Base-by-base conservation (phyloP, 2,329 filamentous ascomycete species). In the Ophiostoma triangulosporum region DNA sequence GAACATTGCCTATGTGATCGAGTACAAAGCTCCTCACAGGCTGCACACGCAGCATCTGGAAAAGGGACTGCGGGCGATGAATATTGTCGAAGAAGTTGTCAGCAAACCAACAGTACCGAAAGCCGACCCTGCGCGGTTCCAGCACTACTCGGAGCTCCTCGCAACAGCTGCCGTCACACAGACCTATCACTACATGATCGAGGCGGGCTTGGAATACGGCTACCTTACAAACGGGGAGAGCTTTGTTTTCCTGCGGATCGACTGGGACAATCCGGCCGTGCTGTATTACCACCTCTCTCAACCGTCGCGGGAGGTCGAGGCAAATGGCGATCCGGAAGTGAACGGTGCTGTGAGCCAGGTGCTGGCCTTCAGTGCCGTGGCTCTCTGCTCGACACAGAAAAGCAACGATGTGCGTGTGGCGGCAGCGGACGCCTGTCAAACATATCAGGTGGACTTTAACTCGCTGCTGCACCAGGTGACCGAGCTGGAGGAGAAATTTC, bases 101-200 rank as follows among this genome's bases (percentile, higher is more conserved):
- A 51, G 62, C 26, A 56, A 59, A 27, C 45, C 53, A 14, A 65
- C 59, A 2, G 60, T 61, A 4, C 64, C 62, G 0, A 65, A 59
- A 1, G 11, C n/a, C 2, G 51, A 54, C 0, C 33, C 48, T 6
- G 54, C 24, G 1, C 43, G 48, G 27, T 45, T 46, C 27, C 14
- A 45, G 17, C 51, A 54, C 48, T 54, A 50, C 35, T 40, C 54
- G 3, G 54, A 56, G 29, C 49, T 54, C 12, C 48, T 56, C 48
- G 29, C 69, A 0, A 65, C 67, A 9, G 67, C 72, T 27, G 67
- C 72, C 11, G 61, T 77, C 31, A 70, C 70, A 4, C 68, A 77
- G 61, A 69, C 66, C 1, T 76, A 71, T 58, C 66, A 71, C 33
- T 75, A 75, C 60, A 77, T 77, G 67, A 66, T 76, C 14, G 59